These are phyloP conservation scores for Aspergillus mulundensis DNA, from an alignment of 495 filamentous ascomycete species.

Conservation along the genomic window DNA sequence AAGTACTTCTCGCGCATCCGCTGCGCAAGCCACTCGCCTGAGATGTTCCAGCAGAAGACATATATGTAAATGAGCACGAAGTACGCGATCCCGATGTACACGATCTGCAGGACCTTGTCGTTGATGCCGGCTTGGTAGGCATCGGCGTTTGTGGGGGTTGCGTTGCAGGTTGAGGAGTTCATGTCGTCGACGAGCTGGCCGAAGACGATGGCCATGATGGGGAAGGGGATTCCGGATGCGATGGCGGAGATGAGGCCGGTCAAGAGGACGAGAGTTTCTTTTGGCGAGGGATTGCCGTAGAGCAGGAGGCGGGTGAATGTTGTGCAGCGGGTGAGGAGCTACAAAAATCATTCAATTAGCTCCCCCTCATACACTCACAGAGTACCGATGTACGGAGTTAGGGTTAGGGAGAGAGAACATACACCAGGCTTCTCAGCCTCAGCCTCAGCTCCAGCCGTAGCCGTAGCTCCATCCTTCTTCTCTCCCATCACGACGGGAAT, in stretches of 20 bases:
- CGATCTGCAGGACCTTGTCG: slow-evolving; percentile 55
- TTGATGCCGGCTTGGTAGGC: slow-evolving; percentile 21
- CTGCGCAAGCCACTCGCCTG: slow-evolving; percentile 60
- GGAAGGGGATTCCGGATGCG: slow-evolving; percentile 61
- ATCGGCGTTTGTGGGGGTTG: slow-evolving; percentile 9
- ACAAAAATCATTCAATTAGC: not conserved
- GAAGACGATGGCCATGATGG: slow-evolving; percentile 64
- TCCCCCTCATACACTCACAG: not conserved
- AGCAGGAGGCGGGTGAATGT: slow-evolving; percentile 7
- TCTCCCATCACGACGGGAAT: not conserved
- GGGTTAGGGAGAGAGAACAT: not conserved
- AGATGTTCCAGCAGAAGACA: slow-evolving; percentile 54
- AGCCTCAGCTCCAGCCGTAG: not conserved
- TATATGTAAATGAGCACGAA: slow-evolving; percentile 56
- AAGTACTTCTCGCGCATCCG: slow-evolving; percentile 57
- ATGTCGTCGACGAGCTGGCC: slow-evolving; percentile 58
- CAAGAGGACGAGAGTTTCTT: slow-evolving; percentile 27
- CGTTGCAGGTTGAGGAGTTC: slow-evolving; percentile 29
- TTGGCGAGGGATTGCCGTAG: not conserved
- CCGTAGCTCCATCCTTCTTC: not conserved
- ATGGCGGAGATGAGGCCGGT: slow-evolving; percentile 50
- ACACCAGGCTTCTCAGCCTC: slow-evolving; percentile 2
- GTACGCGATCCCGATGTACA: slow-evolving; percentile 59
- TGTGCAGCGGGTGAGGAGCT: slow-evolving; percentile 5
- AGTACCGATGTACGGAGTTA: not conserved